Evolutionary conservation across 441 rosid species (phyloP), one percentile per base, ranked within the genome.

Genomic region (Breynia disticha): DNA sequence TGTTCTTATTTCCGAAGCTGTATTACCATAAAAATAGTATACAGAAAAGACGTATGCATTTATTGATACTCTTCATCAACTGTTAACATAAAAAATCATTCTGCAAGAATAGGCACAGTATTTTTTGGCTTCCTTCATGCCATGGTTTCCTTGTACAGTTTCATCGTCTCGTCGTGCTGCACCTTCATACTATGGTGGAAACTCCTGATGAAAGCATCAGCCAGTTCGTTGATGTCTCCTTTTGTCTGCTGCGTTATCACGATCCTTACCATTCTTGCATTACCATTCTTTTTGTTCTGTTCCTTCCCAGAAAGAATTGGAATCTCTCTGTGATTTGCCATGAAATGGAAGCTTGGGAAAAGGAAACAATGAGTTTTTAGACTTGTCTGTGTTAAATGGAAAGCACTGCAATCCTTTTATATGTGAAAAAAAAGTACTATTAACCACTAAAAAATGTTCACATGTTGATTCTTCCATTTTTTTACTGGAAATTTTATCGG

Each of bases 171-270:
- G 0, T 49, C 53, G 0, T 19, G 55, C 56, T 68, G 69, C 55
- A 65, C 53, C 48, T 46, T 65, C 13, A 68, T 60, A 14, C 54
- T 67, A 15, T 44, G 56, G 47, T 50, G 55, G 67, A 67, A 75
- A 42, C 63, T 75, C 55, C 52, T 66, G 60, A 71, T 71, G 67
- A 71, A 71, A 43, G 61, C 67, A 53, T 71, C 68, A 5, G 76
- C 74, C 7, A 11, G 51, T 17, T 44, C 39, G 46, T 75, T 62
- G 41, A 75, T 51, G 44, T 71, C 74, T 59, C 21, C 59, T 28
- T 32, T 49, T 16, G 11, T 8, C 20, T 10, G 2, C 55, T 20
- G 47, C 50, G 44, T 68, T 56, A 6, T 18, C 16, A 9, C 19
- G 14, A 19, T 51, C 16, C 16, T 48, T 17, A 15, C 54, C 37